phyloP scores from a whole-genome alignment of 192 early-diverging fungal species.

The Coemansia javaensis region DNA sequence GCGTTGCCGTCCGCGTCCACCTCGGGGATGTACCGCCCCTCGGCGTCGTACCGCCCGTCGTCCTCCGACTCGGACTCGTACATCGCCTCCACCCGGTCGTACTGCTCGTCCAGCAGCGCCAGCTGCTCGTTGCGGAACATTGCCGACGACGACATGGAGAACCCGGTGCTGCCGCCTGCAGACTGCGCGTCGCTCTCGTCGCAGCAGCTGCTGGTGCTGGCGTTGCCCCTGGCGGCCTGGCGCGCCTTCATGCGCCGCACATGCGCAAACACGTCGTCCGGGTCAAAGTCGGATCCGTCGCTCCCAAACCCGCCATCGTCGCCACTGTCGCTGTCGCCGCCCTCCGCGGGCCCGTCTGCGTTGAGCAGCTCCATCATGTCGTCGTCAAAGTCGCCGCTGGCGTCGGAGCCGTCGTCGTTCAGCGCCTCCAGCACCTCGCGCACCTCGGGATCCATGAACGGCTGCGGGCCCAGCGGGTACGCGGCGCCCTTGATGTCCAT shows the following conservation, averaged over 20 bases:
- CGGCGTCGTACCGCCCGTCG: conserved; percentile 52
- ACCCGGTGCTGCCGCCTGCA: conserved; percentile 41
- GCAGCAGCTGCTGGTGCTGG: conserved; percentile 4
- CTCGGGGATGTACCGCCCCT: conserved; percentile 52
- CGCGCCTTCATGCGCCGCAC: conserved; percentile 46
- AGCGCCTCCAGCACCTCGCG: conserved; percentile 89
- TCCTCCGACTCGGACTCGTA: conserved; percentile 38
- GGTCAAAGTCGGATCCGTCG: conserved; percentile 45
- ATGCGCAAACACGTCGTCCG: conserved; percentile 43
- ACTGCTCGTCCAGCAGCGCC: conserved; percentile 87
- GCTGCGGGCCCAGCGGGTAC: conserved; percentile 56
- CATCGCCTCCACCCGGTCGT: conserved; percentile 68
- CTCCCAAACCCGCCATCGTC: conserved; percentile 6
- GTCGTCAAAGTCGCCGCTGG: conserved; percentile 76
- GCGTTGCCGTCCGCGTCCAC: conserved; percentile 52
- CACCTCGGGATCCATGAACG: conserved; percentile 75
- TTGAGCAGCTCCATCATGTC: conserved; percentile 79
- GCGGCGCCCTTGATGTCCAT: conserved; percentile 67
- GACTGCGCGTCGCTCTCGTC: not conserved
- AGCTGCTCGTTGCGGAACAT: conserved; percentile 92
- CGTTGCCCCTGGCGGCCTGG: conserved; percentile 4
- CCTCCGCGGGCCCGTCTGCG: conserved; percentile 52
- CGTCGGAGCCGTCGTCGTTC: conserved; percentile 84
- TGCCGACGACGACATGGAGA: conserved; percentile 89
- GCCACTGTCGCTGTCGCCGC: conserved; percentile 26